Percentiles rank a stretch among this genome's conserved stretches.
Evolutionary conservation across 2,329 filamentous ascomycete species (phyloP).

Genomic region (Gaeumannomyces sp.): DNA sequence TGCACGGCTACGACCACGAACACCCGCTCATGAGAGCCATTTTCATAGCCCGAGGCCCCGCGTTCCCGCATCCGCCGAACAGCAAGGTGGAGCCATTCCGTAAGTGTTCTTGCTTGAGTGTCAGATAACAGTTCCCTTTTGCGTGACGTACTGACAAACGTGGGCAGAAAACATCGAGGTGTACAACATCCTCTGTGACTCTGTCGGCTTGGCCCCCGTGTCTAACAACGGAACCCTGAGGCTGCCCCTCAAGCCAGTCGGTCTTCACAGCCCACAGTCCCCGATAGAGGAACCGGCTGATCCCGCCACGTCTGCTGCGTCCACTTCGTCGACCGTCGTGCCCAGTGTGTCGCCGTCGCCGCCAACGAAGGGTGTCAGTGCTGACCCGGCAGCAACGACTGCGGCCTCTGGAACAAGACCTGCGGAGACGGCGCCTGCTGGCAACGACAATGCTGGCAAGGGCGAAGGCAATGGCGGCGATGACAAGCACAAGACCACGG

Average conservation of each 20-base stretch:
- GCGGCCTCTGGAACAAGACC: constrained; percentile 12
- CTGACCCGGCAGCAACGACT: constrained; percentile 12
- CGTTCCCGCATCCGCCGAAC: constrained; percentile 80
- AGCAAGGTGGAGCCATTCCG: constrained; percentile 76
- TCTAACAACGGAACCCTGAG: constrained; percentile 85
- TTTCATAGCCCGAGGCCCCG: constrained; percentile 85
- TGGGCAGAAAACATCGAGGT: constrained; percentile 80
- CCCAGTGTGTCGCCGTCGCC: constrained; percentile 6
- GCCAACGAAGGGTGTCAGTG: neutral
- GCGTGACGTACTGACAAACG: neutral
- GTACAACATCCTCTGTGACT: constrained; percentile 92
- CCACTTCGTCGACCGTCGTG: constrained; percentile 15
- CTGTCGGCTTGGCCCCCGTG: constrained; percentile 63
- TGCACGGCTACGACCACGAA: constrained; percentile 94
- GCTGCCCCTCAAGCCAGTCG: constrained; percentile 59
- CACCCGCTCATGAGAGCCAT: constrained; percentile 95
- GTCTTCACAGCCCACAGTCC: constrained; percentile 50
- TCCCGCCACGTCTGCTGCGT: constrained; percentile 32
- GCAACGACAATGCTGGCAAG: constrained; percentile 13
- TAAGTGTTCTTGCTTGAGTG: constrained; percentile 46
- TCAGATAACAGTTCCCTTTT: neutral
- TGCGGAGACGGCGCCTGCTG: constrained; percentile 16
- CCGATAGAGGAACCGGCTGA: constrained; percentile 46
- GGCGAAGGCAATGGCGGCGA: constrained; percentile 16
- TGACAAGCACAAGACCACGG: constrained; percentile 19